These are phyloP conservation scores for Parathielavia appendiculata DNA, from an alignment of 495 filamentous ascomycete genomes.

Conservation along the genomic window DNA sequence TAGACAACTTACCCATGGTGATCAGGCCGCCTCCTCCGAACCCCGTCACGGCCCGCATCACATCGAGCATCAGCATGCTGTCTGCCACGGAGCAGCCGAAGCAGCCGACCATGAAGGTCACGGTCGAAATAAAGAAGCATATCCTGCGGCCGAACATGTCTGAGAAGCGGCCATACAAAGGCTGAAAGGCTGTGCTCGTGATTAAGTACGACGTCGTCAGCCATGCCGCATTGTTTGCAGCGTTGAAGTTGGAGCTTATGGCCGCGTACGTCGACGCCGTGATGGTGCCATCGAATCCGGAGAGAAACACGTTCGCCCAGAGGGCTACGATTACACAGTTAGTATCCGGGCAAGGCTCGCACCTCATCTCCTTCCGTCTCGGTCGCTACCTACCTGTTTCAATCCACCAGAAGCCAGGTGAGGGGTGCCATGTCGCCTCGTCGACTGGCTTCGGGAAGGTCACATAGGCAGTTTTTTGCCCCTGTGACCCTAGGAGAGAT, in stretches of 20 bases:
- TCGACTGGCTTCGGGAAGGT: slow-evolving; percentile 18
- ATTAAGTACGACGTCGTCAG: slow-evolving; percentile 70
- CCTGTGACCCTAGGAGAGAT: slow-evolving; percentile 23
- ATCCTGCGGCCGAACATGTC: slow-evolving; percentile 51
- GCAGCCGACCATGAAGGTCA: slow-evolving; percentile 46
- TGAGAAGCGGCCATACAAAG: slow-evolving; percentile 43
- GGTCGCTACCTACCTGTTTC: slow-evolving; percentile 29
- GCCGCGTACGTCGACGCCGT: slow-evolving; percentile 61
- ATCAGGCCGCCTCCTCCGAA: slow-evolving; percentile 58
- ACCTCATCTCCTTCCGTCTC: not conserved
- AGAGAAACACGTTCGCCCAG: slow-evolving; percentile 61
- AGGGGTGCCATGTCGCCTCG: slow-evolving; percentile 27
- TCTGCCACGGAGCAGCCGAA: slow-evolving; percentile 45
- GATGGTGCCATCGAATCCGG: slow-evolving; percentile 61
- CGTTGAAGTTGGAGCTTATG: slow-evolving; percentile 54
- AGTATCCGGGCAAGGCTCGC: slow-evolving; percentile 3
- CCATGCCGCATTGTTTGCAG: slow-evolving; percentile 55
- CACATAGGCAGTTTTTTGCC: slow-evolving; percentile 21
- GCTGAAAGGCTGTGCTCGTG: slow-evolving; percentile 63
- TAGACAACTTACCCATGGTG: slow-evolving; percentile 53
- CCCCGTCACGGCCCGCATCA: slow-evolving; percentile 47
- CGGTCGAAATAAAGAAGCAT: slow-evolving; percentile 47
- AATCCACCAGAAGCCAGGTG: slow-evolving; percentile 37
- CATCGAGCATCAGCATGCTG: slow-evolving; percentile 37
- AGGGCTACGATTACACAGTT: slow-evolving; percentile 42